phyloP scores from a whole-genome alignment of 768 basidiomycete species.

The Mycena metata region DNA sequence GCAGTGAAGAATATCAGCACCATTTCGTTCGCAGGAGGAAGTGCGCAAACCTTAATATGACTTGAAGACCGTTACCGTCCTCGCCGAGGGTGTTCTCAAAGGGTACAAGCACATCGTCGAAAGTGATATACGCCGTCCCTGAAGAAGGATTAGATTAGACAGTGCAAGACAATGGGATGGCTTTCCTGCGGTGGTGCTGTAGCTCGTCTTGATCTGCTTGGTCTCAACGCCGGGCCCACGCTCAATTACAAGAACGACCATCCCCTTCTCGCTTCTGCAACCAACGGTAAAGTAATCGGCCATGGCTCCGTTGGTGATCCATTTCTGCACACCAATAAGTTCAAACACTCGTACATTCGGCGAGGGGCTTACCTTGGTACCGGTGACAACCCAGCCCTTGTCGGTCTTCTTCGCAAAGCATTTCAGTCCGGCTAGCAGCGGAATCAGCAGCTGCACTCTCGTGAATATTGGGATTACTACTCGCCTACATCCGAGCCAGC shows the following conservation, averaged over 20 bases:
- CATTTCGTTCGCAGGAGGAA: too few relatives aligned
- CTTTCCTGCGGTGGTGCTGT: conserved; percentile 80
- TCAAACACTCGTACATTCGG: background rate
- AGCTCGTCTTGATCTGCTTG: conserved; percentile 86
- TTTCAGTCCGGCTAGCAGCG: conserved; percentile 65
- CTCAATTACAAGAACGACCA: conserved; percentile 46
- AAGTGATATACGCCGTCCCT: conserved; percentile 84
- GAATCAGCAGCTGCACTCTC: background rate
- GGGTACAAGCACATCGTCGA: conserved; percentile 89
- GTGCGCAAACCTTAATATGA: conserved; percentile 51
- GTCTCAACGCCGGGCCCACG: conserved; percentile 74
- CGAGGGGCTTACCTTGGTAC: conserved; percentile 74
- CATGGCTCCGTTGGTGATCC: conserved; percentile 86
- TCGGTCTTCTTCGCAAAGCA: conserved; percentile 81
- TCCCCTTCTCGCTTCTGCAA: conserved; percentile 66
- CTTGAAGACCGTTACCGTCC: conserved; percentile 51
- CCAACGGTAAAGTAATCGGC: conserved; percentile 79
- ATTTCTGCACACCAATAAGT: conserved; percentile 57
- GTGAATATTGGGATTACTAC: conserved; percentile 12
- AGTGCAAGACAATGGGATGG: too few relatives aligned
- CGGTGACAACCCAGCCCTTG: conserved; percentile 84
- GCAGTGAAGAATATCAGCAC: too few relatives aligned
- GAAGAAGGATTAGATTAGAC: too few relatives aligned
- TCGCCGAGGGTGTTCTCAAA: conserved; percentile 84
- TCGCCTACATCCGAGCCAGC: conserved; percentile 77